phyloP scores from a whole-genome alignment of 2,329 filamentous ascomycete species.

The Fusarium abutilonis region DNA sequence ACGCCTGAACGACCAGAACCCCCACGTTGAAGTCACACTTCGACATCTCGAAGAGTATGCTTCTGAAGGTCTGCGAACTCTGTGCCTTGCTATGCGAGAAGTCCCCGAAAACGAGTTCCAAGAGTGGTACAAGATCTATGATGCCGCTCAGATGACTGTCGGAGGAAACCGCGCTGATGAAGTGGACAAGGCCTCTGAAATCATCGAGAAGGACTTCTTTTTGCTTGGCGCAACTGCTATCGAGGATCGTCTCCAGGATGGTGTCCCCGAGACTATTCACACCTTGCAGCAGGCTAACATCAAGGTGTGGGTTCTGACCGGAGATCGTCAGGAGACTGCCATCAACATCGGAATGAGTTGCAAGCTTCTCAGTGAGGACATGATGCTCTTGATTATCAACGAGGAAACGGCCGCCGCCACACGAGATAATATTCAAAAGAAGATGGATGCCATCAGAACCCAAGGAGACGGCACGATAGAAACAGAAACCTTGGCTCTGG shows the following conservation, averaged over 20 bases:
- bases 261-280: conserved; percentile 97
- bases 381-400: conserved; percentile 97
- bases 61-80: conserved; percentile 91
- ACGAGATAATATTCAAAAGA: conserved; percentile 90
- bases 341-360: conserved; percentile 99
- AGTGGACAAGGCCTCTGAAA: conserved; percentile 94
- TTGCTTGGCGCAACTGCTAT: conserved; percentile 96
- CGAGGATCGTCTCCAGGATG: conserved; percentile 95
- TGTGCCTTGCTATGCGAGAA: conserved; percentile 95
- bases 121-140: conserved; percentile 87
- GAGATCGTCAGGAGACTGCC: conserved; percentile 96
- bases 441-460: conserved; percentile 86
- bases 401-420: conserved; percentile 84
- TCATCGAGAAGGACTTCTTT: conserved; percentile 92
- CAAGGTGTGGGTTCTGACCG: conserved; percentile 98
- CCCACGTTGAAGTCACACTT: conserved; percentile 87
- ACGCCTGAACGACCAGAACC: conserved; percentile 83
- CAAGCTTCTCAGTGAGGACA: conserved; percentile 97
- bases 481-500: conserved; percentile 85
- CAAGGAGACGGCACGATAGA: conserved; percentile 82
- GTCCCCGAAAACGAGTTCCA: conserved; percentile 88
- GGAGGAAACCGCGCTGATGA: conserved; percentile 93
- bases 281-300: conserved; percentile 96
- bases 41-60: conserved; percentile 98
- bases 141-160: conserved; percentile 88